Percentiles rank a stretch among this genome's conserved stretches.
Evolutionary conservation across 2,329 filamentous ascomycete genomes (phyloP).

Genomic region (Atkinsonella hypoxylon): DNA sequence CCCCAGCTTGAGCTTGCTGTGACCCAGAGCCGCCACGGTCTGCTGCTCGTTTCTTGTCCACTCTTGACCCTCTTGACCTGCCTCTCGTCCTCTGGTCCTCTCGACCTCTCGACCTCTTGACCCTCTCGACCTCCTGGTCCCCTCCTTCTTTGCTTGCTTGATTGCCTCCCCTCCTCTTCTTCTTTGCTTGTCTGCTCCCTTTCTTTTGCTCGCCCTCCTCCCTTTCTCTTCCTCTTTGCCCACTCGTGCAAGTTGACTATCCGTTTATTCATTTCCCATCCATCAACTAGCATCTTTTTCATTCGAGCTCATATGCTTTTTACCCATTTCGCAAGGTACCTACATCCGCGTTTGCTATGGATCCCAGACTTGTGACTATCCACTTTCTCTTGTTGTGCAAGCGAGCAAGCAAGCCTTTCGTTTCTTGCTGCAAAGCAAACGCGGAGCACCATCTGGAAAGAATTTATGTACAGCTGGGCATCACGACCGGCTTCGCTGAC

Average conservation of each 20-base stretch:
- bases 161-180: background rate
- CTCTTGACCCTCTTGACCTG: too few relatives aligned
- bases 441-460: background rate
- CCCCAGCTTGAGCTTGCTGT: background rate
- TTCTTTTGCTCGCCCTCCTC: slow-evolving; percentile 3
- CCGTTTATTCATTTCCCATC: slow-evolving; percentile 5
- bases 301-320: slow-evolving; percentile 6
- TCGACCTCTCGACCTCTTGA: too few relatives aligned
- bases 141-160: slow-evolving; percentile 6
- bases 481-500: background rate
- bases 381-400: background rate
- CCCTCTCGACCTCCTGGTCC: slow-evolving; percentile 1
- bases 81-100: background rate
- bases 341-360: background rate
- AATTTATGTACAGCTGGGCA: background rate
- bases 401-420: background rate
- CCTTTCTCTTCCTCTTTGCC: slow-evolving; percentile 2
- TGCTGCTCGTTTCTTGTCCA: background rate
- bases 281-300: slow-evolving; percentile 6
- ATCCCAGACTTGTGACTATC: background rate
- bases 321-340: slow-evolving; percentile 3
- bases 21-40: background rate
- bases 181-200: background rate
- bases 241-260: background rate
- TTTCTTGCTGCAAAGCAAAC: background rate